These are phyloP conservation scores for Diaporthe sp. DNA, from an alignment of 2,329 filamentous ascomycete species.

Conservation along the genomic window DNA sequence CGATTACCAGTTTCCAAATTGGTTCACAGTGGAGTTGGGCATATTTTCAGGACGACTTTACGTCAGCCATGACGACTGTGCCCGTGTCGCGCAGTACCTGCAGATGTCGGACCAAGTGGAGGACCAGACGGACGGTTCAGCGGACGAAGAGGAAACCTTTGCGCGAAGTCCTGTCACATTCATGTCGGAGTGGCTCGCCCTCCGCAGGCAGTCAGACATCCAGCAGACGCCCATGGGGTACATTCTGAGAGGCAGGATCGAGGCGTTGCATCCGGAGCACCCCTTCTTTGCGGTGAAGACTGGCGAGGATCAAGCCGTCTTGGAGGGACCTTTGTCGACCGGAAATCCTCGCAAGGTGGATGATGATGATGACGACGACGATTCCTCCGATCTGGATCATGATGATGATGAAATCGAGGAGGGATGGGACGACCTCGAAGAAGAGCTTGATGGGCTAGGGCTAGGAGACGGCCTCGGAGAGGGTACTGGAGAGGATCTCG, in stretches of 20 bases:
- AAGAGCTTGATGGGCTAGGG: not conserved
- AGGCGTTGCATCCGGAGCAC: conserved; percentile 59
- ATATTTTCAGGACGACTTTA: conserved; percentile 74
- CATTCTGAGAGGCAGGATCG: conserved; percentile 63
- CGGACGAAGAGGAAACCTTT: conserved; percentile 36
- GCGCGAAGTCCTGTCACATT: conserved; percentile 58
- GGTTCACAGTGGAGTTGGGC: conserved; percentile 71
- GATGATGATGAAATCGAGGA: not conserved
- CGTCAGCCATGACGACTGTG: conserved; percentile 65
- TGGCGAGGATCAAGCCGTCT: no score
- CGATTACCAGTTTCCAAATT: conserved; percentile 59
- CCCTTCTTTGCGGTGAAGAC: conserved; percentile 61
- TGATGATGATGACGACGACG: conserved; percentile 1
- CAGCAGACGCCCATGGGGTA: conserved; percentile 72
- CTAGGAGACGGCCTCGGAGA: not conserved
- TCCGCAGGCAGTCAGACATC: conserved; percentile 70
- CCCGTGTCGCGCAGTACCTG: conserved; percentile 51
- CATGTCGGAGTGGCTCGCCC: conserved; percentile 69
- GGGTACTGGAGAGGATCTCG: no score
- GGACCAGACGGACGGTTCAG: conserved; percentile 1
- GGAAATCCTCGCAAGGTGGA: no score
- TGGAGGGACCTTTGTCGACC: not conserved
- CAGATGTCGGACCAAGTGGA: conserved; percentile 43
- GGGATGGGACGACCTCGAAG: conserved; percentile 8
- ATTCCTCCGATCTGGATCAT: not conserved